Evolutionary conservation across 2,329 filamentous ascomycete species (phyloP).

Genomic region (Venturiaceae sp.): DNA sequence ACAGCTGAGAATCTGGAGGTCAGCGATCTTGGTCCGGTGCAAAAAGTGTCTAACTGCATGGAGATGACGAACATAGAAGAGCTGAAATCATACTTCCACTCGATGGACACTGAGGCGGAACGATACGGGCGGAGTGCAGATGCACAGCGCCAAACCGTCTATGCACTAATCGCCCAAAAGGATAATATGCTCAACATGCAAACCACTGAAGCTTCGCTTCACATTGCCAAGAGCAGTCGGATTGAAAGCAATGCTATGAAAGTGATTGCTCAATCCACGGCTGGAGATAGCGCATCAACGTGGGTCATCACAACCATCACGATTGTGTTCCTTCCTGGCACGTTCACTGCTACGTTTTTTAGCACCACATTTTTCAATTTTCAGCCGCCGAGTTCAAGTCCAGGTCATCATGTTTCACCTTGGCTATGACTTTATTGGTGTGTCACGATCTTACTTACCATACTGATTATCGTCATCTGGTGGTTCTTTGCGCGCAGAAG

Average conservation of each 20-base stretch:
- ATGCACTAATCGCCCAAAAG: constrained; percentile 13
- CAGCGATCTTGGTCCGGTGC: too few species aligned
- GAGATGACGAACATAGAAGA: too few species aligned
- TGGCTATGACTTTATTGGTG: not conserved
- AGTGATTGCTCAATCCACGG: constrained; percentile 11
- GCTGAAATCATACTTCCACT: not conserved
- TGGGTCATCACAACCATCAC: constrained; percentile 16
- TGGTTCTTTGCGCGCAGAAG: too few species aligned
- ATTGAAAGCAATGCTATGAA: constrained; percentile 8
- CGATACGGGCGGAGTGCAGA: not conserved
- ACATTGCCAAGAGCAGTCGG: constrained; percentile 8
- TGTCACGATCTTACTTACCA: too few species aligned
- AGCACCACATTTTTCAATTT: not conserved
- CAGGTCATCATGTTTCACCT: not conserved
- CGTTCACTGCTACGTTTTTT: constrained; percentile 15
- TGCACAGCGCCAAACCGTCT: not conserved
- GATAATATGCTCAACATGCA: constrained; percentile 12
- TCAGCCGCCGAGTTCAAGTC: not conserved
- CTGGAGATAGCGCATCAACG: constrained; percentile 15
- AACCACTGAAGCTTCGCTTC: constrained; percentile 9
- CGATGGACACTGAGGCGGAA: not conserved
- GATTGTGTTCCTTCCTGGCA: constrained; percentile 17
- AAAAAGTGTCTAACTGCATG: too few species aligned
- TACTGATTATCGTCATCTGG: too few species aligned
- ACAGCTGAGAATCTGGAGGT: too few species aligned